Evolutionary conservation across 2,329 filamentous ascomycete species (phyloP).

Genomic region (Microdochium trichocladiopsis): DNA sequence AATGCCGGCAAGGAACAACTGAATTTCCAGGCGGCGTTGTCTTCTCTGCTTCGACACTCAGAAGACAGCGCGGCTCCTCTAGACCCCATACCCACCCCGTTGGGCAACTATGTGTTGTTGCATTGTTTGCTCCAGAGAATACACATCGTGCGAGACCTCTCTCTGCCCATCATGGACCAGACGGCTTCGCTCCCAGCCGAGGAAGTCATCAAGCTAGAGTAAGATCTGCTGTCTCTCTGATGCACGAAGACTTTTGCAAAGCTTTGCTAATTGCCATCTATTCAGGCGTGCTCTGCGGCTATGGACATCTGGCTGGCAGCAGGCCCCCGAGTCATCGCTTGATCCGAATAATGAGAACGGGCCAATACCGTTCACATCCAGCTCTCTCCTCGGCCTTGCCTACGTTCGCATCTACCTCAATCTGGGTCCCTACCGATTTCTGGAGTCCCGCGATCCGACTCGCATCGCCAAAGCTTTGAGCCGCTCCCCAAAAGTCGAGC

Average conservation of each 20-base stretch:
- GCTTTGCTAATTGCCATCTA: background rate
- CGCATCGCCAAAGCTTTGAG: slow-evolving; percentile 30
- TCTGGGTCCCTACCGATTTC: slow-evolving; percentile 31
- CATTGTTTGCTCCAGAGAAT: slow-evolving; percentile 29
- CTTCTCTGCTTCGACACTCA: slow-evolving; percentile 19
- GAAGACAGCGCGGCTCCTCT: slow-evolving; percentile 16
- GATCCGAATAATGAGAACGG: slow-evolving; percentile 32
- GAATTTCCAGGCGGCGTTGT: slow-evolving; percentile 27
- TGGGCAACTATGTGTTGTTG: slow-evolving; percentile 28
- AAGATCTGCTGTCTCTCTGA: slow-evolving; percentile 3
- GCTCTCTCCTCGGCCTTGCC: slow-evolving; percentile 34
- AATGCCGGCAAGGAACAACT: slow-evolving; percentile 23
- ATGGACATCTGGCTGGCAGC: slow-evolving; percentile 30
- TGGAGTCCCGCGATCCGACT: slow-evolving; percentile 33
- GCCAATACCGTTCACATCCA: slow-evolving; percentile 35
- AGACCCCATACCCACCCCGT: slow-evolving; percentile 25
- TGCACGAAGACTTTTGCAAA: background rate
- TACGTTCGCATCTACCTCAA: slow-evolving; percentile 38
- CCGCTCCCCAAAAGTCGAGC: slow-evolving; percentile 30
- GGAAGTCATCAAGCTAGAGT: slow-evolving; percentile 28
- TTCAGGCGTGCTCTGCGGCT: slow-evolving; percentile 24
- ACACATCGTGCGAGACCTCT: slow-evolving; percentile 28
- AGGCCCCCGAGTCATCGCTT: slow-evolving; percentile 27
- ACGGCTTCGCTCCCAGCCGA: slow-evolving; percentile 22
- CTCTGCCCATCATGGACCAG: slow-evolving; percentile 22